Base-by-base conservation (phyloP, 2,329 filamentous ascomycete genomes). In the Colletotrichum tofieldiae region DNA sequence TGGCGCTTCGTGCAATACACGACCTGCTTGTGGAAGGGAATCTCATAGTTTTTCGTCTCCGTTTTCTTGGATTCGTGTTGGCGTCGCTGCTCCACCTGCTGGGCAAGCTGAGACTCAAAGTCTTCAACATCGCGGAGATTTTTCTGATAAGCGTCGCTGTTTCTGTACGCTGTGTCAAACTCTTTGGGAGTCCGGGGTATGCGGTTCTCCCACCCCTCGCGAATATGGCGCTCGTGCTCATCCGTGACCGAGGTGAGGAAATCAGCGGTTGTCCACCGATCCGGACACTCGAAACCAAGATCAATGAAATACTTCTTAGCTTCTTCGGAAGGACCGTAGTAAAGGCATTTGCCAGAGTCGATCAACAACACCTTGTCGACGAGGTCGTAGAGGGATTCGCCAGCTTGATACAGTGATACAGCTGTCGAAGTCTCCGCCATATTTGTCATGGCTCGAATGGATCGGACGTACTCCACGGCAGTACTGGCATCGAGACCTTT, bases 241-340 rank as follows among this genome's bases (percentile, higher is more conserved):
- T 89, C 89, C 9, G 91, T 94, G 77, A 95, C 91, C 2, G 92
- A 94, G 0, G 93, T 95, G 43, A 95, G 82, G 81, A 95, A 96
- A 79, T 96, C 93, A 23, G 84, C 91, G 0, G 91, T 92, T 0
- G 92, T 94, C 87, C 92, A 90, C 18, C 93, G 88, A 29, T 90
- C 87, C 0, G 93, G 92, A 77, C 92, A 94, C 20, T 89, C 85
- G 75, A 94, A 95, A 0, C 93, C 93, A 45, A 95, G 84, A n/a
- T 88, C 83, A 59, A 91, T 81, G 74, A 95, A 95, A 78, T 93
- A 95, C 37, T 86, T 80, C 77, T 89, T 93, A 1, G 93, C 93
- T 1, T 88, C 83, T 5, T 88, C 86, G 0, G 89, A 86, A 0
- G 85, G 85, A 2, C 93, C 93, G 76, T 91, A 95, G 82, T 90